These are phyloP conservation scores for Nymphaea colorata DNA, from an alignment of 164 flowering plant genomes.

Conservation along the genomic window DNA sequence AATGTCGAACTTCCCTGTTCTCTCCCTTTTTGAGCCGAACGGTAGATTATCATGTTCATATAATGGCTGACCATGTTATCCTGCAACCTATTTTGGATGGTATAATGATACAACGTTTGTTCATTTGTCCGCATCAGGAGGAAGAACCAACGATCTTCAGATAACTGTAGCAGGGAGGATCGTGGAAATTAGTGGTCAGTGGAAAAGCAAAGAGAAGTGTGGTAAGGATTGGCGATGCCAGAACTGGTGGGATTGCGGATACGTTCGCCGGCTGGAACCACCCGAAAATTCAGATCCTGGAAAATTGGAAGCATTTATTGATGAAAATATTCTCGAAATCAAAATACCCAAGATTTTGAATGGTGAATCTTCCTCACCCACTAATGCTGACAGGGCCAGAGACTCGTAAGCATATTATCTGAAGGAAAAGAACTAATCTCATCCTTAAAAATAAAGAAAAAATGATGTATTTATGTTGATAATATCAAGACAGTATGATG, in stretches of 20 bases:
- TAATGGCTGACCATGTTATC: too few species aligned
- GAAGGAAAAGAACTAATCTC: neutral
- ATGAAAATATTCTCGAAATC: slow-evolving; percentile 44
- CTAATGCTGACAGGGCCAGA: neutral
- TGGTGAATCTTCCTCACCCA: neutral
- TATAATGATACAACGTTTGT: too few species aligned
- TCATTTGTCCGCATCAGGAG: neutral
- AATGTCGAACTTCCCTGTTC: too few species aligned
- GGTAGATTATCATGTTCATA: too few species aligned
- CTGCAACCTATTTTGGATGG: too few species aligned
- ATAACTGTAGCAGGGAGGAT: slow-evolving; percentile 46
- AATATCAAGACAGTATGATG: neutral
- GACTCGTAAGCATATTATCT: neutral
- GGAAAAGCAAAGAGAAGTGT: slow-evolving; percentile 40
- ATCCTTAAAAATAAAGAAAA: neutral
- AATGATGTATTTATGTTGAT: neutral
- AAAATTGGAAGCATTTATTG: slow-evolving; percentile 35
- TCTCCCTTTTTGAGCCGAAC: too few species aligned
- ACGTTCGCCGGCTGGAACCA: slow-evolving; percentile 67
- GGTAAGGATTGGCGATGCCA: slow-evolving; percentile 56
- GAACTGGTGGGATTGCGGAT: slow-evolving; percentile 85
- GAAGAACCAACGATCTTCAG: slow-evolving; percentile 21
- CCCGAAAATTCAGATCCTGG: slow-evolving; percentile 68
- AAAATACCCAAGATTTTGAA: slow-evolving; percentile 35
- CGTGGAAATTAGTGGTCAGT: slow-evolving; percentile 63